Conservation (phyloP, 1,284 basidiomycete species). For the Clitocybe nebularis region DNA sequence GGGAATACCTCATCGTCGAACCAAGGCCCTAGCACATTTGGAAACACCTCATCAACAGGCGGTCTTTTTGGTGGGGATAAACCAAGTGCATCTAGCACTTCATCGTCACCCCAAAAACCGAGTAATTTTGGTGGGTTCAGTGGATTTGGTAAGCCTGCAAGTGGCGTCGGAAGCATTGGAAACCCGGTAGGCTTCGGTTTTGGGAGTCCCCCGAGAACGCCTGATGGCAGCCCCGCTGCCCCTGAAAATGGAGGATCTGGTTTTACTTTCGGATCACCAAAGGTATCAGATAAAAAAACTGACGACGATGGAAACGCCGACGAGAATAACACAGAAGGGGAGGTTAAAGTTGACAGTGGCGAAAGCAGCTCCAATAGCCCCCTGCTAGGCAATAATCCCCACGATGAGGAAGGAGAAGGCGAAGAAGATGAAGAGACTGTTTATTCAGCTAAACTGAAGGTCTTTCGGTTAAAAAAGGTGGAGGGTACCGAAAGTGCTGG, state of each 20-base stretch:
- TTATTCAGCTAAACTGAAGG: slow-evolving; percentile 58
- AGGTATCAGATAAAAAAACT: no score
- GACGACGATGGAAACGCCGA: slow-evolving; percentile 14
- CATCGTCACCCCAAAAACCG: slow-evolving; percentile 9
- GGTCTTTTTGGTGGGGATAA: slow-evolving; percentile 10
- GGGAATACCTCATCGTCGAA: slow-evolving; percentile 1
- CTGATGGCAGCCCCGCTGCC: slow-evolving; percentile 21
- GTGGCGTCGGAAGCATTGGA: slow-evolving; percentile 42
- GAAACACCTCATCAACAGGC: slow-evolving; percentile 6
- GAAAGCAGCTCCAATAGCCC: slow-evolving; percentile 7
- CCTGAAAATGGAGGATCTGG: slow-evolving; percentile 8
- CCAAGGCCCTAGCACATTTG: slow-evolving; percentile 6
- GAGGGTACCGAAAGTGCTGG: slow-evolving; percentile 44
- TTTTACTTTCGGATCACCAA: no score
- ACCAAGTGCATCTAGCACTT: slow-evolving; percentile 1
- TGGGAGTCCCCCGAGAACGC: slow-evolving; percentile 34
- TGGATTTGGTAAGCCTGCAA: slow-evolving; percentile 25
- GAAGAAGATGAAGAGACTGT: slow-evolving; percentile 80
- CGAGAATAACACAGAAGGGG: slow-evolving; percentile 10
- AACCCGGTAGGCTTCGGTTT: slow-evolving; percentile 58
- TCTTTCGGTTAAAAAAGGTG: slow-evolving; percentile 57
- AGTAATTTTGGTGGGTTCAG: slow-evolving; percentile 28
- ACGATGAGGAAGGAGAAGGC: slow-evolving; percentile 72
- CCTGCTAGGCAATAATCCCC: slow-evolving; percentile 37
- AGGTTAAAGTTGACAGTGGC: slow-evolving; percentile 4